Evolutionary conservation across 768 basidiomycete species (phyloP), one percentile per base, ranked within the genome.

Genomic region (Kwoniella heveanensis): DNA sequence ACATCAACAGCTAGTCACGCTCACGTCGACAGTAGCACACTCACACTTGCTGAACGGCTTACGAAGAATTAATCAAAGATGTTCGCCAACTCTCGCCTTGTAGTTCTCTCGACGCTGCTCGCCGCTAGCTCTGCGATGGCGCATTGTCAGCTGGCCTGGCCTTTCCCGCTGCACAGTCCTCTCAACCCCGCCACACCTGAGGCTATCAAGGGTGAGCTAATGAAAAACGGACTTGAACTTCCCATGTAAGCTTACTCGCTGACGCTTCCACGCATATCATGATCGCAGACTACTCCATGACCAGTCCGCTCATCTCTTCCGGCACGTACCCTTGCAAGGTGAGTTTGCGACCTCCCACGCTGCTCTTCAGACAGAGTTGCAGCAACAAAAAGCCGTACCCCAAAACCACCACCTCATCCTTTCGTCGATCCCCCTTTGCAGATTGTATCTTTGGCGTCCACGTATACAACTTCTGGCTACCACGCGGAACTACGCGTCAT

Each of bases 251-350:
- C 19, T 21, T 6, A 17, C 29, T 36, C 22, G 60, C 60, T 61
- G 60, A 62, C 25, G 49, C 21, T 7, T 49, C 37, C 64, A 2
- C 49, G 8, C 8, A 10, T 9, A 44, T 9, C 39, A 53, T n/a
- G n/a, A 21, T 72, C 64, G 39, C 52, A 75, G 81, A 81, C 63
- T 82, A 81, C 61, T 67, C 63, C 9, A 77, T 76, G 70, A 81
- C 79, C 2, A 56, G 73, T 44, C 80, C 80, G 1, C 60, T 81
- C 27, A 39, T 71, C 19, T 26, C 70, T 2, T 72, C 78, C 64
- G 81, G 79, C 5, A 60, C 70, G 2, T 82, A 73, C 60, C 80
- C 80, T 2, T 82, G 81, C 68, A 82, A 81, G 59, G 78, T 77
- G 24, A 69, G 64, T 68, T 48, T 1, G 2, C 9, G 32, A 32